Percentiles rank a stretch among this genome's conserved stretches.
These are phyloP conservation scores for Phlyctochytrium arcticum DNA, from an alignment of 192 early-diverging fungal genomes.

Conservation along the genomic window DNA sequence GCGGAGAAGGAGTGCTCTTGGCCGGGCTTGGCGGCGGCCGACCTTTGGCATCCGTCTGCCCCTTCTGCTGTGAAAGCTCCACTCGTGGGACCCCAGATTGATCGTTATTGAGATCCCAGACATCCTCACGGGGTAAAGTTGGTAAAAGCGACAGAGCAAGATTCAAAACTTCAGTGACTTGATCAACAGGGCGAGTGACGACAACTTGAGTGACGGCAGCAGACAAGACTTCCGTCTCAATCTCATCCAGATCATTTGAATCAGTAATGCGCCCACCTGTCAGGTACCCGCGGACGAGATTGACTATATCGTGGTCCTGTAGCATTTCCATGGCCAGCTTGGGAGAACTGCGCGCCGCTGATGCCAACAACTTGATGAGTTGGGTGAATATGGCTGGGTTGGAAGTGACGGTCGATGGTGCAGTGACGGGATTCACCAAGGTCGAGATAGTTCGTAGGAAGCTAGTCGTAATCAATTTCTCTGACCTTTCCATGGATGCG, in stretches of 20 bases:
- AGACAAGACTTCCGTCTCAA: slow-evolving; percentile 9
- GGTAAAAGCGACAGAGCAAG: slow-evolving; percentile 59
- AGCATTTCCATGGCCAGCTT: slow-evolving; percentile 21
- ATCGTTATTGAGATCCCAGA: slow-evolving; percentile 39
- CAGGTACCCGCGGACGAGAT: slow-evolving; percentile 21
- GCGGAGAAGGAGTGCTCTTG: background rate
- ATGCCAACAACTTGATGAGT: slow-evolving; percentile 53
- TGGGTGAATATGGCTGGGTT: slow-evolving; percentile 44
- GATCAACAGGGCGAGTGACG: slow-evolving; percentile 42
- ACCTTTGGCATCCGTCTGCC: background rate
- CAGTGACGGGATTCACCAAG: slow-evolving; percentile 45
- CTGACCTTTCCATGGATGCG: slow-evolving; percentile 44
- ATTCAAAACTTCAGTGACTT: slow-evolving; percentile 53
- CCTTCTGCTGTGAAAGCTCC: background rate
- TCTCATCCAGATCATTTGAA: background rate
- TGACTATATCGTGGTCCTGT: slow-evolving; percentile 15
- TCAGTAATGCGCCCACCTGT: slow-evolving; percentile 10
- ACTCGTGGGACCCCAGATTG: too few relatives aligned
- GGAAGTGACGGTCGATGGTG: slow-evolving; percentile 16
- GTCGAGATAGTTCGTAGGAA: slow-evolving; percentile 54
- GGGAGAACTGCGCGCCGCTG: slow-evolving; percentile 54
- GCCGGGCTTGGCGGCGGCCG: background rate
- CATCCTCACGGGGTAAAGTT: slow-evolving; percentile 44
- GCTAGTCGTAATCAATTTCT: slow-evolving; percentile 54
- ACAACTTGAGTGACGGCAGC: slow-evolving; percentile 20